Conservation (phyloP, 805 yeast genomes). For the Candida sithepensis region DNA sequence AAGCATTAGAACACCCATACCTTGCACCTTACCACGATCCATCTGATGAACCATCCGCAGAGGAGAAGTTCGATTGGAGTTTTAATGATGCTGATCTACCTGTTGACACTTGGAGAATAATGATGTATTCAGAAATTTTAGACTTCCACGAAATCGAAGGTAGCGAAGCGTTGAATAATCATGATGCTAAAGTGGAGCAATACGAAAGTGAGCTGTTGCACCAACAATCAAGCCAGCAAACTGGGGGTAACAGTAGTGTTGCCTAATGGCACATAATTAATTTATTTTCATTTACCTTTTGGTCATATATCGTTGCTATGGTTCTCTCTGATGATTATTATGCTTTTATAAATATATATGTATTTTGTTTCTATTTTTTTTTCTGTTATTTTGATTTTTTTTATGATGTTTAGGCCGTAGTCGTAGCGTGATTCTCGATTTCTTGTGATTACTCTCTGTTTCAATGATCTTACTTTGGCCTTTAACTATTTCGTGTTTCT, state of each 20-base stretch:
- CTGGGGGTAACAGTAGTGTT: not conserved
- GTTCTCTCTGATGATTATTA: too few relatives aligned
- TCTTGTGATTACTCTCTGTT: not conserved
- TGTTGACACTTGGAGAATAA: slow-evolving; percentile 96
- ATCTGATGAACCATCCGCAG: slow-evolving; percentile 93
- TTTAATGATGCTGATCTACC: slow-evolving; percentile 97
- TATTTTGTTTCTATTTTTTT: not conserved
- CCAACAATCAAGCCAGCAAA: slow-evolving; percentile 20
- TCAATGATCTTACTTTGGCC: not conserved
- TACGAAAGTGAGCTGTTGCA: slow-evolving; percentile 22
- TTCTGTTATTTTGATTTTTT: not conserved
- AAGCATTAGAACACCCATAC: slow-evolving; percentile 86
- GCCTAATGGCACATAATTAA: not conserved
- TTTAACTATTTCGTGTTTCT: not conserved
- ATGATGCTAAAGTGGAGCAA: slow-evolving; percentile 16
- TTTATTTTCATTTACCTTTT: too few relatives aligned
- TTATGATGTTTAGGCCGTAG: not conserved
- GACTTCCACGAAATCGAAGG: slow-evolving; percentile 91
- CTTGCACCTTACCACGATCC: slow-evolving; percentile 96
- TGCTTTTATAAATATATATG: too few relatives aligned
- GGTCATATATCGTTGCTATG: too few relatives aligned
- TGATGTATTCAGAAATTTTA: slow-evolving; percentile 97
- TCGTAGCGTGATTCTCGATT: too few relatives aligned
- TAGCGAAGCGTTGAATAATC: slow-evolving; percentile 18
- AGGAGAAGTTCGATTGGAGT: slow-evolving; percentile 93